These are phyloP conservation scores for Phytophthora vignae DNA, from an alignment of 352 stramenopile species.

Conservation along the genomic window DNA sequence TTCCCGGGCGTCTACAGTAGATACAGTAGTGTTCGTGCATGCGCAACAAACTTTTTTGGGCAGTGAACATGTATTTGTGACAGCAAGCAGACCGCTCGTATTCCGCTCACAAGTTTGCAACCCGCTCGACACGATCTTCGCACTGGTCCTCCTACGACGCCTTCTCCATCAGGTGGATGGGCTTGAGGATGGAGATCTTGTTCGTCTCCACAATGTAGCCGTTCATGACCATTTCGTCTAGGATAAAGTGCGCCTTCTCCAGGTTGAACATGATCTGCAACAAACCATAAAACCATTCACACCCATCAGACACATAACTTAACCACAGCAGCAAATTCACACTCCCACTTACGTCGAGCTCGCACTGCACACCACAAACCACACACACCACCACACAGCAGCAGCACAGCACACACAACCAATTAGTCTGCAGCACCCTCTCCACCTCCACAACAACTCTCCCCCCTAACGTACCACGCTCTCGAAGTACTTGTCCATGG, in stretches of 20 bases:
- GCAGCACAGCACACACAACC: background rate
- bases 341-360: constrained; percentile 77
- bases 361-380: constrained; percentile 54
- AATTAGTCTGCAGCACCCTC: background rate
- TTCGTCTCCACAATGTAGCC: constrained; percentile 99
- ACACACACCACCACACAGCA: constrained; percentile 4
- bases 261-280: constrained; percentile 93
- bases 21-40: too few relatives aligned
- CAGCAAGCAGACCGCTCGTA: background rate
- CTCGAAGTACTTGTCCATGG: constrained; percentile 99
- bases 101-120: background rate
- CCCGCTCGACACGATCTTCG: background rate
- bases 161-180: constrained; percentile 99
- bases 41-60: background rate
- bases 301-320: background rate
- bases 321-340: background rate
- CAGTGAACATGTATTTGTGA: constrained; percentile 1
- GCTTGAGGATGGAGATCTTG: constrained; percentile 98
- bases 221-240: constrained; percentile 99
- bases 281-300: constrained; percentile 14
- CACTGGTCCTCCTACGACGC: constrained; percentile 62
- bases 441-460: background rate
- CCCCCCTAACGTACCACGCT: constrained; percentile 88
- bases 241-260: constrained; percentile 92
- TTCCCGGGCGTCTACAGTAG: too few relatives aligned